A percentile compares a stretch with the other conserved stretches of the same genome.
Conservation (phyloP, 2,329 filamentous ascomycete genomes). For the Ophiostoma novo-ulmi region DNA sequence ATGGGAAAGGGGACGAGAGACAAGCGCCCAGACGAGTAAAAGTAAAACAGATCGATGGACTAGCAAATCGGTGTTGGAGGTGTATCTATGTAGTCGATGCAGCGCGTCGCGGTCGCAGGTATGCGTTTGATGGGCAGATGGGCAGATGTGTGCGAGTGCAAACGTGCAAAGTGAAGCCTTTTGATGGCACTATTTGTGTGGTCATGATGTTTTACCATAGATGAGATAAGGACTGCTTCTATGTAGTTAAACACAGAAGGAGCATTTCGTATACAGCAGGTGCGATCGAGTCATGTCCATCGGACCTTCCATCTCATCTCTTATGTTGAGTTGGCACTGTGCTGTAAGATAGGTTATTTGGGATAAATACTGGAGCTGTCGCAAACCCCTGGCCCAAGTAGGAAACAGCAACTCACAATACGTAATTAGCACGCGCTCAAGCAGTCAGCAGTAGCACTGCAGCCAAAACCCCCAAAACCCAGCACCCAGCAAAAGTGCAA, state of each 20-base stretch:
- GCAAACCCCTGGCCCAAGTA: neutral
- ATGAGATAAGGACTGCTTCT: neutral
- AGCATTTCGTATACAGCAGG: neutral
- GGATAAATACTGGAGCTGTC: neutral
- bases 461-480: neutral
- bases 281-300: neutral
- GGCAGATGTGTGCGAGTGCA: neutral
- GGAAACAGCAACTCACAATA: constrained; percentile 3
- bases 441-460: no score
- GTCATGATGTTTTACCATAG: neutral
- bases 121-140: neutral
- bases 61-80: neutral
- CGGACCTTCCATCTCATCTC: neutral
- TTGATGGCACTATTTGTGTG: neutral
- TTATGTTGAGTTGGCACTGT: no score
- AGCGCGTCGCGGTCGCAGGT: constrained; percentile 12
- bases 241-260: neutral
- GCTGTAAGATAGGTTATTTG: neutral
- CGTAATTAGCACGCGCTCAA: neutral
- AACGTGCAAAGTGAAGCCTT: neutral
- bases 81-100: neutral
- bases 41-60: neutral
- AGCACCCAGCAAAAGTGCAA: neutral
- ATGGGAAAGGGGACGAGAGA: neutral
- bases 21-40: neutral